Conservation (phyloP, 2,329 filamentous ascomycete genomes). For the Fusarium virguliforme region DNA sequence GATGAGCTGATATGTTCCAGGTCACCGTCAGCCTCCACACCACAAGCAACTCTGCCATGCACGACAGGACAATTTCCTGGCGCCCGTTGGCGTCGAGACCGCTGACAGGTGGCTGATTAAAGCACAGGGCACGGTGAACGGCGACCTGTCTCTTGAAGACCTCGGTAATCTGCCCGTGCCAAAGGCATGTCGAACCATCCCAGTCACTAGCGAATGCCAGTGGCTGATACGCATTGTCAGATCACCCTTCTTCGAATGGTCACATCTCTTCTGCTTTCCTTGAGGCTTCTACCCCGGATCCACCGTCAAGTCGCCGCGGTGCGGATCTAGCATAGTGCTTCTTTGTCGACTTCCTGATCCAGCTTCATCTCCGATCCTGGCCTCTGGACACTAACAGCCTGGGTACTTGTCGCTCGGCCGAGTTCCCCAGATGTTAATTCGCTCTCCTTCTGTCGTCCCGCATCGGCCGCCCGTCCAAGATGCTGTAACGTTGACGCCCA, state of each 20-base stretch:
- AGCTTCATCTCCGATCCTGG: conserved; percentile 51
- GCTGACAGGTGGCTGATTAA: conserved; percentile 36
- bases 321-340: conserved; percentile 47
- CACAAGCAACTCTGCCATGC: conserved; percentile 28
- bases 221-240: conserved; percentile 27
- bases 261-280: conserved; percentile 31
- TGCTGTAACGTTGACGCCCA: conserved; percentile 34
- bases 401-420: conserved; percentile 46
- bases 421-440: conserved; percentile 45
- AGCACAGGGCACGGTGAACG: conserved; percentile 27
- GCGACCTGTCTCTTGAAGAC: conserved; percentile 16
- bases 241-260: conserved; percentile 37
- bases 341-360: conserved; percentile 45
- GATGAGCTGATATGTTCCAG: conserved; percentile 42
- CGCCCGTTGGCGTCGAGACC: conserved; percentile 42
- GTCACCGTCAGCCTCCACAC: conserved; percentile 34
- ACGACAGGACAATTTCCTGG: conserved; percentile 25
- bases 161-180: conserved; percentile 42
- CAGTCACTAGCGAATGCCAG: conserved; percentile 28
- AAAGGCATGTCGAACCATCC: conserved; percentile 24
- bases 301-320: conserved; percentile 44
- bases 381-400: conserved; percentile 28
- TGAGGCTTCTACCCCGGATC: conserved; percentile 51
- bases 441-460: conserved; percentile 29
- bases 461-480: conserved; percentile 29